A percentile compares a stretch with the other conserved stretches of the same genome.
Evolutionary conservation across 2,329 filamentous ascomycete species (phyloP).

Genomic region (Rhytidhysteron rufulum): DNA sequence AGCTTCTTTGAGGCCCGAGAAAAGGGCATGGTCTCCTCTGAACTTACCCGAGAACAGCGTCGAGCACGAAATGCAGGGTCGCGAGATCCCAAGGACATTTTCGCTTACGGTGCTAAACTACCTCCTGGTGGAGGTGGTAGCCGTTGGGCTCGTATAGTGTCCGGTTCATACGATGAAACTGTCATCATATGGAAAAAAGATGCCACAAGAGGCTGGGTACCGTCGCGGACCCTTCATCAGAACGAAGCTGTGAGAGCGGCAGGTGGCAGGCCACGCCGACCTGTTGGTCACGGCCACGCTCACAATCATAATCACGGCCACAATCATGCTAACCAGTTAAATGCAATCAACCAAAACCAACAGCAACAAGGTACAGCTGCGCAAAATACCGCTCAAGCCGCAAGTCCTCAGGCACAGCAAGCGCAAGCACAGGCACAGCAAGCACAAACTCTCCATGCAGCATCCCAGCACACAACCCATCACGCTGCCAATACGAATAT

Average conservation of each 20-base stretch:
- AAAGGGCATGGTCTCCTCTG: slow-evolving; percentile 38
- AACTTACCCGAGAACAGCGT: slow-evolving; percentile 30
- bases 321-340: slow-evolving; percentile 13
- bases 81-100: slow-evolving; percentile 69
- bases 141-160: slow-evolving; percentile 89
- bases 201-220: slow-evolving; percentile 78
- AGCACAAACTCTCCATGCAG: slow-evolving; percentile 31
- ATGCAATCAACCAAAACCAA: no score
- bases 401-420: slow-evolving; percentile 20
- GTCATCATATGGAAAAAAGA: slow-evolving; percentile 94
- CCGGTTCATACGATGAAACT: slow-evolving; percentile 91
- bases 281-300: slow-evolving; percentile 17
- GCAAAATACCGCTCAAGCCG: slow-evolving; percentile 2
- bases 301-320: slow-evolving; percentile 13
- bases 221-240: slow-evolving; percentile 70
- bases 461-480: slow-evolving; percentile 23
- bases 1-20: slow-evolving; percentile 62
- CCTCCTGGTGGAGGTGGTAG: slow-evolving; percentile 89
- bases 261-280: slow-evolving; percentile 37
- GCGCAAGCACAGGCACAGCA: slow-evolving; percentile 35
- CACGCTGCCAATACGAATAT: slow-evolving; percentile 12
- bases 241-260: slow-evolving; percentile 58
- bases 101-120: slow-evolving; percentile 77
- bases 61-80: slow-evolving; percentile 64
- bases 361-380: slow-evolving; percentile 9